Evolutionary conservation across 768 basidiomycete species (phyloP), one percentile per base, ranked within the genome.

Genomic region (Podaxis sp.): DNA sequence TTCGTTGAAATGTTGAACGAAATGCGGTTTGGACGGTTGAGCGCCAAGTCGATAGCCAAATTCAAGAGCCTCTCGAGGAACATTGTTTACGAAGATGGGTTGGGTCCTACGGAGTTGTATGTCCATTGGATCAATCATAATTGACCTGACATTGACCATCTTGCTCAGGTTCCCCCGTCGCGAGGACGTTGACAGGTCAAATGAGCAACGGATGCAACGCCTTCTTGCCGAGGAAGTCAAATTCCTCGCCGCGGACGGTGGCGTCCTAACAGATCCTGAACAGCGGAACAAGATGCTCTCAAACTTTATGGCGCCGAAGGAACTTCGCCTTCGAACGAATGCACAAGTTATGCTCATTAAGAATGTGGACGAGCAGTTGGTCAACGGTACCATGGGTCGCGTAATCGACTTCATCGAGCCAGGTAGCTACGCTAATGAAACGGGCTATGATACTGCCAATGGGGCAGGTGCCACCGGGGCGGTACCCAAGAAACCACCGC

Each of bases 1-100:
- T 98, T 99, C 71, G 85, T 99, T 56, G 83, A 93, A 73, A 99
- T 99, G 95, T 80, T 99, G 56, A 99, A 98, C 71, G 95, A 99
- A 73, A 99, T 99, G 97, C 87, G 97, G 15, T 96, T 94, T 68
- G 97, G 97, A 2, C 76, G 67, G 17, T 75, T 99, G 36, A 82
- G 87, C 0, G 64, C 70, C 2, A 76, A 78, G 22, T 95, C 95
- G 0, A 87, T 95, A 63, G 60, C 70, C 36, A 87, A 82, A 60
- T 98, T 99, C 79, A 84, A 74, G 66, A 76, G 76, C 0, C 78
- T 99, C n/a, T 81, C 85, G 1, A 80, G 95, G 37, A 73, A 80
- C n/a, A 86, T 96, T 20, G 63, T 77, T 2, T 95, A 93, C 67
- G 82, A 84, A 8, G 95, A 97, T 68, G 93, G 89, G 0, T 79